Evolutionary conservation across 768 basidiomycete species (phyloP).

Genomic region (Tylopilus subfusipes): DNA sequence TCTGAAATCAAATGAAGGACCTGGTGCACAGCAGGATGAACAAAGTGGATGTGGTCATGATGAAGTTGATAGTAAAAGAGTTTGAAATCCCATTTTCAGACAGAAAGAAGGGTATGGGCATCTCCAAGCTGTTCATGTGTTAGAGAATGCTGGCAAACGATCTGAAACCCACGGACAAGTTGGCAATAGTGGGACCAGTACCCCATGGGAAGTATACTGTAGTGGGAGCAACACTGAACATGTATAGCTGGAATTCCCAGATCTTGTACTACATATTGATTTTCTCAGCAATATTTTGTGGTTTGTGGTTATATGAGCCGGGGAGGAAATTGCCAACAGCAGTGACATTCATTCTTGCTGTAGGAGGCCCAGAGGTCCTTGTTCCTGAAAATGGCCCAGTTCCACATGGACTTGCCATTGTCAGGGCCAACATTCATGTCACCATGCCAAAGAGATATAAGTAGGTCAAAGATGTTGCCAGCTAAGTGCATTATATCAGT

Average conservation of each 20-base stretch:
- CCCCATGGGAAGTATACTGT: too few relatives aligned
- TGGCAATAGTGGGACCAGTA: too few relatives aligned
- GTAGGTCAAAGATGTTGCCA: not conserved
- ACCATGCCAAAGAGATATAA: not conserved
- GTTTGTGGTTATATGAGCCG: not conserved
- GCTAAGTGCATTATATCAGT: conserved; percentile 34
- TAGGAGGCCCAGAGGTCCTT: not conserved
- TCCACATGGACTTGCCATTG: not conserved
- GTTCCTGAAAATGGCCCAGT: too few relatives aligned
- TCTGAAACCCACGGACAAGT: too few relatives aligned
- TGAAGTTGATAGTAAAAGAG: too few relatives aligned
- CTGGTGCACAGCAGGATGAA: too few relatives aligned
- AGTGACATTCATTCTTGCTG: not conserved
- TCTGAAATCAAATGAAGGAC: too few relatives aligned
- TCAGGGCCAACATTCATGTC: not conserved
- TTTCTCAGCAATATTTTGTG: not conserved
- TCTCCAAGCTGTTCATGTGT: too few relatives aligned
- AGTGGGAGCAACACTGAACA: not conserved
- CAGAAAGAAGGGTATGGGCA: too few relatives aligned
- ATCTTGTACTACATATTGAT: not conserved
- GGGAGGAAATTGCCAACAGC: not conserved
- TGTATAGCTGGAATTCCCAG: not conserved
- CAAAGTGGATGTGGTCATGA: too few relatives aligned
- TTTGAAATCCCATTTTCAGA: too few relatives aligned
- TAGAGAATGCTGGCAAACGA: too few relatives aligned